These are phyloP conservation scores for Ocimum tenuiflorum DNA, from an alignment of 257 asterid species.

Conservation along the genomic window DNA sequence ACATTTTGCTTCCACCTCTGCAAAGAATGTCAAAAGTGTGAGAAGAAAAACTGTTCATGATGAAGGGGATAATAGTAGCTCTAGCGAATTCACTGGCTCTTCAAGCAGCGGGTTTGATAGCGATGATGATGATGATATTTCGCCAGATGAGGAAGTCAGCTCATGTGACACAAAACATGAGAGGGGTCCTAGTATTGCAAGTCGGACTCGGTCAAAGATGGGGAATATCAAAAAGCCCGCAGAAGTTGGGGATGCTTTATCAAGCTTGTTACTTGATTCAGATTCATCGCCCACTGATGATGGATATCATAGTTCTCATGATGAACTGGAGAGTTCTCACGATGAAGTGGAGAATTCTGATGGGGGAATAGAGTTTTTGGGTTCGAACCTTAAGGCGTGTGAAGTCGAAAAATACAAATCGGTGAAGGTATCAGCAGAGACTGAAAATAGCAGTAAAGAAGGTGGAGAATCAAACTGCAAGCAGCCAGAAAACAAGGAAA, in stretches of 20 bases:
- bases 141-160: not conserved
- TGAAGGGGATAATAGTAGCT: not conserved
- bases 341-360: slow-evolving; percentile 5
- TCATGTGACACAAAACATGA: slow-evolving; percentile 6
- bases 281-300: slow-evolving; percentile 6
- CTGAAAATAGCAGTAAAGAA: not conserved
- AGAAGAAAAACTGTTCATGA: not conserved
- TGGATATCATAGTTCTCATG: not conserved
- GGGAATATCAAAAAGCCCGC: slow-evolving; percentile 2
- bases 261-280: not conserved
- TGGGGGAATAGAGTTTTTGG: not conserved
- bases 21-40: not conserved
- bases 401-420: not conserved
- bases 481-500: not conserved
- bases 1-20: slow-evolving; percentile 1
- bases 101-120: slow-evolving; percentile 9
- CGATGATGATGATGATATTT: not conserved
- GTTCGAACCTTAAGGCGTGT: not conserved
- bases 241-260: not conserved
- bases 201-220: slow-evolving; percentile 23
- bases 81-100: not conserved
- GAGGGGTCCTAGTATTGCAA: slow-evolving; percentile 1
- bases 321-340: slow-evolving; percentile 2
- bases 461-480: not conserved
- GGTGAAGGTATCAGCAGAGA: not conserved